Evolutionary conservation across 768 basidiomycete species (phyloP).

Genomic region (Mycena polygramma): DNA sequence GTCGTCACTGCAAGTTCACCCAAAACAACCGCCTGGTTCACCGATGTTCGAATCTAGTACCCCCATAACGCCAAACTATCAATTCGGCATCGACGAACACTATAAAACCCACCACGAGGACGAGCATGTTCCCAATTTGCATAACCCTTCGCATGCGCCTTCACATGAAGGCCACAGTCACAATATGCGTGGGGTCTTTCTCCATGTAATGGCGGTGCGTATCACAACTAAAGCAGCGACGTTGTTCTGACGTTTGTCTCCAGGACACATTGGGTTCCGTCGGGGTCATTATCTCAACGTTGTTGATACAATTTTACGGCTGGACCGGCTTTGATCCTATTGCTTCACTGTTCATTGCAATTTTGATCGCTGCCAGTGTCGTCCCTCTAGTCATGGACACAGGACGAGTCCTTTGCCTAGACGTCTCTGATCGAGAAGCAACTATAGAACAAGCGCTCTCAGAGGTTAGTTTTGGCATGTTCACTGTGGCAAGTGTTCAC

Average conservation of each 20-base stretch:
- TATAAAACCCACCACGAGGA: slow-evolving; percentile 55
- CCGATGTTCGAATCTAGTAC: slow-evolving; percentile 51
- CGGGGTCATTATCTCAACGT: slow-evolving; percentile 96
- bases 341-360: slow-evolving; percentile 95
- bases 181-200: slow-evolving; percentile 99
- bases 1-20: slow-evolving; percentile 54
- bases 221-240: background rate
- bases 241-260: background rate
- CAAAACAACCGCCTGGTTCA: slow-evolving; percentile 38
- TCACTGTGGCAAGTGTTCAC: slow-evolving; percentile 45
- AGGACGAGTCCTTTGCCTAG: slow-evolving; percentile 88
- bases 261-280: slow-evolving; percentile 97
- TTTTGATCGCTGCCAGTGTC: slow-evolving; percentile 95
- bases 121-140: slow-evolving; percentile 57
- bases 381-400: slow-evolving; percentile 96
- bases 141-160: slow-evolving; percentile 65
- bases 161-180: slow-evolving; percentile 91
- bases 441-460: slow-evolving; percentile 69
- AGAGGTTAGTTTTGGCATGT: slow-evolving; percentile 62
- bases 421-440: slow-evolving; percentile 75
- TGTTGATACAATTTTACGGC: slow-evolving; percentile 95
- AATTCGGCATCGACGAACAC: slow-evolving; percentile 66
- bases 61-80: slow-evolving; percentile 77
- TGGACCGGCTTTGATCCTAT: slow-evolving; percentile 99
- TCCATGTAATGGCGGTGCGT: slow-evolving; percentile 95